Percentiles rank a stretch among this genome's conserved stretches.
phyloP scores from a whole-genome alignment of 192 early-diverging fungal genomes.

The Phycomyces blakesleeanus region DNA sequence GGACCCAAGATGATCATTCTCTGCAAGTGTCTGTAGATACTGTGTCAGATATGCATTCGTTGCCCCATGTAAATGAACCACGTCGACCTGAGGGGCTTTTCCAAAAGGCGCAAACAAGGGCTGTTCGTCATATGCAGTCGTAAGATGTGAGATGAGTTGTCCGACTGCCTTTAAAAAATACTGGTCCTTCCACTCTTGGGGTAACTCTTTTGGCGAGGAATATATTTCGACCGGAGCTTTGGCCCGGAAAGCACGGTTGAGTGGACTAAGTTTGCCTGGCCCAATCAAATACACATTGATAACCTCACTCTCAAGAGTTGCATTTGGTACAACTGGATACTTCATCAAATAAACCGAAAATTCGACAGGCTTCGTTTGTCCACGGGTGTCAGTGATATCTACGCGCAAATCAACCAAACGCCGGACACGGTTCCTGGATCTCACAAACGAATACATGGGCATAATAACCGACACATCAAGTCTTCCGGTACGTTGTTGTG shows the following conservation, averaged over 20 bases:
- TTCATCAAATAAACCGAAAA: slow-evolving; percentile 36
- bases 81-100: slow-evolving; percentile 27
- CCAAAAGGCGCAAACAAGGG: slow-evolving; percentile 41
- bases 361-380: slow-evolving; percentile 24
- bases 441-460: slow-evolving; percentile 48
- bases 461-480: slow-evolving; percentile 46
- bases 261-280: slow-evolving; percentile 39
- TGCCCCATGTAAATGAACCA: slow-evolving; percentile 56
- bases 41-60: slow-evolving; percentile 50
- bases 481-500: slow-evolving; percentile 36
- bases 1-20: slow-evolving; percentile 21
- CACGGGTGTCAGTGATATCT: slow-evolving; percentile 36
- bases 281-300: slow-evolving; percentile 51
- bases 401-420: slow-evolving; percentile 24
- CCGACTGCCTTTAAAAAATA: slow-evolving; percentile 54
- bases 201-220: slow-evolving; percentile 42
- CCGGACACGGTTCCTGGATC: slow-evolving; percentile 25
- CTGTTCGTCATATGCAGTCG: slow-evolving; percentile 38
- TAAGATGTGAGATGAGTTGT: slow-evolving; percentile 40
- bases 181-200: slow-evolving; percentile 54
- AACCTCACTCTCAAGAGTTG: not conserved
- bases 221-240: slow-evolving; percentile 42
- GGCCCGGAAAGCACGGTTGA: slow-evolving; percentile 41
- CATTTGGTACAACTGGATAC: not conserved
- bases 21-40: slow-evolving; percentile 34